Conservation (phyloP, 495 filamentous ascomycete genomes). For the Peziza echinospora region DNA sequence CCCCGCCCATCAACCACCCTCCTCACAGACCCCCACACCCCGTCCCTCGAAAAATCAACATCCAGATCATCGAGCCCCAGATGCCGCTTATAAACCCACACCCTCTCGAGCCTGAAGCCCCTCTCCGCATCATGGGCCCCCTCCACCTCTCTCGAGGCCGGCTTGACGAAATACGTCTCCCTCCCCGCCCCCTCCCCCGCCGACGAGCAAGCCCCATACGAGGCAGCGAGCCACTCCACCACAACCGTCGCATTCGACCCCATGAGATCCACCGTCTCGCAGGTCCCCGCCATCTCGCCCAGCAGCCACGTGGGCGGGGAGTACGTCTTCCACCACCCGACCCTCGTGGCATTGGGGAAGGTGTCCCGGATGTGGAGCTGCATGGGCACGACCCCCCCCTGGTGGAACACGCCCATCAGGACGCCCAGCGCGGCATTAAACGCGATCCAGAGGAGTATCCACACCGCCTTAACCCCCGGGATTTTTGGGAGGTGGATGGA, state of each 20-base stretch:
- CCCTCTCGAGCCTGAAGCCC: constrained; percentile 33
- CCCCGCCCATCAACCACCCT: constrained; percentile 65
- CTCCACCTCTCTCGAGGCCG: constrained; percentile 26
- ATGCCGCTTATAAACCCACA: constrained; percentile 55
- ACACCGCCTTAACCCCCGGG: constrained; percentile 25
- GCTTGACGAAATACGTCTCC: constrained; percentile 44
- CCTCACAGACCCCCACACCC: constrained; percentile 47
- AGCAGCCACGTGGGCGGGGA: constrained; percentile 82
- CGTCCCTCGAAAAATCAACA: constrained; percentile 73
- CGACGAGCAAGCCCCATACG: constrained; percentile 36
- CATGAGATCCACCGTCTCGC: constrained; percentile 62
- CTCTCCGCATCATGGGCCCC: constrained; percentile 18
- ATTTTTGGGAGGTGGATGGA: constrained; percentile 50
- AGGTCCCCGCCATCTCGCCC: constrained; percentile 44
- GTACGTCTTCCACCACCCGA: constrained; percentile 97
- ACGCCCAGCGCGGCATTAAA: constrained; percentile 64
- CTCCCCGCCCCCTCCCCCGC: constrained; percentile 20
- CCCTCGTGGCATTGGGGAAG: constrained; percentile 35
- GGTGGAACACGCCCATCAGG: constrained; percentile 83
- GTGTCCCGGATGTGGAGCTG: constrained; percentile 30
- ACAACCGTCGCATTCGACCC: constrained; percentile 43
- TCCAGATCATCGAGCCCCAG: constrained; percentile 86
- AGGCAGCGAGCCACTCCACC: constrained; percentile 32
- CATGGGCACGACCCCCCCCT: constrained; percentile 72
- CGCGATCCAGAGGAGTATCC: constrained; percentile 48